A percentile compares a stretch with the other conserved stretches of the same genome.
phyloP scores from a whole-genome alignment of 129 eudicot species.

The Flaveria trinervia region DNA sequence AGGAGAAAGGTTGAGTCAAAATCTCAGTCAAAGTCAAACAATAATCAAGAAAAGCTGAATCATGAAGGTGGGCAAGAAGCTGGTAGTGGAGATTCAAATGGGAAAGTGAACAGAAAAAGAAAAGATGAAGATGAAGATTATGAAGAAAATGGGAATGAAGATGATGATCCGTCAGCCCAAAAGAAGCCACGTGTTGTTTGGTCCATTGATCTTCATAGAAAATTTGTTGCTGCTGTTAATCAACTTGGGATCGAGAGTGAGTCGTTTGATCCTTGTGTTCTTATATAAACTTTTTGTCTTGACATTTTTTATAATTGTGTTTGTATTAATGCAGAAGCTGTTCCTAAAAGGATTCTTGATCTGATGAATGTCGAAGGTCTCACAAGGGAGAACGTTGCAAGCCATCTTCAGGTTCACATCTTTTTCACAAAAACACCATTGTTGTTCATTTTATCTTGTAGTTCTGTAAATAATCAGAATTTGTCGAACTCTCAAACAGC shows the following conservation, averaged over 20 bases:
- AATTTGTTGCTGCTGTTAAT: conserved; percentile 93
- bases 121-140: conserved; percentile 87
- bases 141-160: conserved; percentile 70
- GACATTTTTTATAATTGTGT: conserved; percentile 6
- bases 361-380: conserved; percentile 96
- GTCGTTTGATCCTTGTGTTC: conserved; percentile 22
- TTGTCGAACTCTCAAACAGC: not conserved
- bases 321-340: conserved; percentile 66
- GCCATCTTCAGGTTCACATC: conserved; percentile 83
- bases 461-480: not conserved
- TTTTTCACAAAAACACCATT: not conserved
- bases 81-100: conserved; percentile 63
- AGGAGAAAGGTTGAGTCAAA: conserved; percentile 67
- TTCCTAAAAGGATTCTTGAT: conserved; percentile 96
- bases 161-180: conserved; percentile 74
- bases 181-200: conserved; percentile 97
- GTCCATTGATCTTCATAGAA: conserved; percentile 94
- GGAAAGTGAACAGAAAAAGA: conserved; percentile 66
- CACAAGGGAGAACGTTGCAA: conserved; percentile 93
- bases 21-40: conserved; percentile 47
- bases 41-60: conserved; percentile 47
- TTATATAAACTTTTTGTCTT: conserved; percentile 8
- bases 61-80: conserved; percentile 60
- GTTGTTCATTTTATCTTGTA: not conserved
- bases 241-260: conserved; percentile 90